Evolutionary conservation across 495 filamentous ascomycete species (phyloP).

Genomic region (Thozetella sp.): DNA sequence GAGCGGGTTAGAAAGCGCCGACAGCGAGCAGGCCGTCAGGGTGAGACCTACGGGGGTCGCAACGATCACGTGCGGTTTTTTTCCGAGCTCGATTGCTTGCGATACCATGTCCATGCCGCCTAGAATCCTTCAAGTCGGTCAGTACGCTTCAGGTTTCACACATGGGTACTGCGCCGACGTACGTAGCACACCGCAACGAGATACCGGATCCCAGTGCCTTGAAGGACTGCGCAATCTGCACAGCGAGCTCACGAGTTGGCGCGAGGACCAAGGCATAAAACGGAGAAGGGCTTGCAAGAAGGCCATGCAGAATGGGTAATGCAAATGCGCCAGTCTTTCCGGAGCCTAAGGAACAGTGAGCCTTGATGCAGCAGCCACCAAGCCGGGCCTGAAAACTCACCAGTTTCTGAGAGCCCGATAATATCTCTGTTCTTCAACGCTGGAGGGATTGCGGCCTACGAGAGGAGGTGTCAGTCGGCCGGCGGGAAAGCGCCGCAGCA

Average conservation of each 20-base stretch:
- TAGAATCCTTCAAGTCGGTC: slow-evolving; percentile 55
- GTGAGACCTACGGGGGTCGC: slow-evolving; percentile 65
- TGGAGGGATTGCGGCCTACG: slow-evolving; percentile 69
- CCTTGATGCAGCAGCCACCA: background rate
- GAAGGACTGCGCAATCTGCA: slow-evolving; percentile 83
- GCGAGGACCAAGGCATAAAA: slow-evolving; percentile 83
- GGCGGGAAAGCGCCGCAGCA: background rate
- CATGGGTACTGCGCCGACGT: background rate
- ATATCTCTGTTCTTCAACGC: slow-evolving; percentile 83
- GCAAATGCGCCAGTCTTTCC: slow-evolving; percentile 94
- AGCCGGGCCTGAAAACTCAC: slow-evolving; percentile 37
- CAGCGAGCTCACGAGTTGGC: slow-evolving; percentile 89
- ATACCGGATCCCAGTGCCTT: slow-evolving; percentile 85
- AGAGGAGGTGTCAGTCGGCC: background rate
- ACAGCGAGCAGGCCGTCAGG: background rate
- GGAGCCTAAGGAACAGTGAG: slow-evolving; percentile 27
- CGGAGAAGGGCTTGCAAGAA: slow-evolving; percentile 80
- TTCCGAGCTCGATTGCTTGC: slow-evolving; percentile 84
- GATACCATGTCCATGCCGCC: slow-evolving; percentile 96
- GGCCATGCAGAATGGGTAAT: slow-evolving; percentile 82
- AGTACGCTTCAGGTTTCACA: background rate
- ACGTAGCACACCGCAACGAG: slow-evolving; percentile 64
- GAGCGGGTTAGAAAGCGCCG: background rate
- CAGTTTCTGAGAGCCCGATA: slow-evolving; percentile 93
- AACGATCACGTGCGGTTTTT: slow-evolving; percentile 87